A percentile compares a stretch with the other conserved stretches of the same genome.
Evolutionary conservation across 441 rosid species (phyloP).

Genomic region (Corymbia citriodora): DNA sequence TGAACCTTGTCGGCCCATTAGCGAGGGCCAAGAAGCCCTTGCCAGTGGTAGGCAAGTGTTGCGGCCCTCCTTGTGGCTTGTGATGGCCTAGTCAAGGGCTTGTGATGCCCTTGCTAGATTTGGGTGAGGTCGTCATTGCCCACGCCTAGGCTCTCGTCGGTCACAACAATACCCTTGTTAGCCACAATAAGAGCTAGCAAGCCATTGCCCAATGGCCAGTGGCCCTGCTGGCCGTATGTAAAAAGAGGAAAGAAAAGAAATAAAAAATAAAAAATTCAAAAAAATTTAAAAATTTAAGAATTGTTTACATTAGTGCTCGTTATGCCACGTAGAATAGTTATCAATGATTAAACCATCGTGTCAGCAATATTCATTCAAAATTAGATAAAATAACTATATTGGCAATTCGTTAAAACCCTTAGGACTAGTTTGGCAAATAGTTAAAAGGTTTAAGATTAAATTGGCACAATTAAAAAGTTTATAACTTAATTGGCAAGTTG

Average conservation of each 20-base stretch:
- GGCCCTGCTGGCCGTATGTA: too few relatives aligned
- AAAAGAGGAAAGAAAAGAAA: too few relatives aligned
- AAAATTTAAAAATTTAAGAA: too few relatives aligned
- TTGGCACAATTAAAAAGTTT: too few relatives aligned
- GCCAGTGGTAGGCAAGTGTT: rapidly evolving
- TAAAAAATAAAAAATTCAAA: too few relatives aligned
- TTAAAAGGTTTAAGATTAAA: too few relatives aligned
- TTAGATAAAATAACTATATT: background rate
- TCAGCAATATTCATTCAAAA: background rate
- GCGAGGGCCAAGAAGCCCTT: background rate
- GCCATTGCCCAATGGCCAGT: rapidly evolving
- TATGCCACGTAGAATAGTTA: too few relatives aligned
- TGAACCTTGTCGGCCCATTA: background rate
- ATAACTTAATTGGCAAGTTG: too few relatives aligned
- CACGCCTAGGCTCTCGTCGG: background rate
- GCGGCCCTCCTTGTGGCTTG: too few relatives aligned
- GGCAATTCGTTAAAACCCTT: background rate
- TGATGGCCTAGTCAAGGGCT: background rate
- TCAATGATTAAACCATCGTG: too few relatives aligned
- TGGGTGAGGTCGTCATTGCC: background rate
- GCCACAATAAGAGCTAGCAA: background rate
- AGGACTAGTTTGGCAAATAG: too few relatives aligned
- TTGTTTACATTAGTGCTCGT: rapidly evolving
- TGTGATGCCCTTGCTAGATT: background rate
- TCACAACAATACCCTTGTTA: background rate